Base-by-base conservation (phyloP, 306 rosid species). In the Prunus padus region DNA sequence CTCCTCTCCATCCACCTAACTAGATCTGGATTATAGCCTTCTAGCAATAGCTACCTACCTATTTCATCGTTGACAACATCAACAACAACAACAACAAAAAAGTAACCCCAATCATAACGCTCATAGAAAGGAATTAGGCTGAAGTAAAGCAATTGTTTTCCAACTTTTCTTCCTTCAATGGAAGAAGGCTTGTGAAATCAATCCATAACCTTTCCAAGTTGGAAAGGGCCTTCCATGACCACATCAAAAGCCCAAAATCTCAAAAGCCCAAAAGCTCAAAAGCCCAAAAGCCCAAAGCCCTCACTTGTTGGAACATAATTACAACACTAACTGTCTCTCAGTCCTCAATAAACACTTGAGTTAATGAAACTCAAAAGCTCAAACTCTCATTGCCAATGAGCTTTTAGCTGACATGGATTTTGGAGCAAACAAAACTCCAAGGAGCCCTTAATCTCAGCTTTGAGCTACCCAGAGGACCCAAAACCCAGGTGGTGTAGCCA, bases 401-500 rank as follows among this genome's bases (percentile, higher is more conserved):
- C 18, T 57, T 20, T 23, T 4, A 26, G 12, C 44, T 61, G 42
- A 61, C 19, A 5, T 25, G 14, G 0, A 56, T 22, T 11, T 15
- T 51, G 52, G 52, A 14, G 18, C 18, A 47, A 47, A 12, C 14
- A 47, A 14, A 46, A 46, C 51, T 11, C 51, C 7, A 3, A 11
- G 22, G n/a, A 15, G n/a, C 8, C 6, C 57, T 51, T 3, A 51
- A 51, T 51, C 57, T 18, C 16, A 47, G 52, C 5, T 16, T 37
- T 37, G 9, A 67, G 54, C 26, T 44, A 62, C 11, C 12, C 11
- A 55, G 52, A 72, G 45, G 15, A 19, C 22, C 42, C 47, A 51
- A 65, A 45, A 26, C 26, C 50, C 47, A 61, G 45, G 47, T 16
- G 25, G 13, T 22, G 14, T 23, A 40, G 33, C 78, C 79, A 92